Conservation (phyloP, 1,284 basidiomycete genomes). For the Stygiomarasmius scandens region DNA sequence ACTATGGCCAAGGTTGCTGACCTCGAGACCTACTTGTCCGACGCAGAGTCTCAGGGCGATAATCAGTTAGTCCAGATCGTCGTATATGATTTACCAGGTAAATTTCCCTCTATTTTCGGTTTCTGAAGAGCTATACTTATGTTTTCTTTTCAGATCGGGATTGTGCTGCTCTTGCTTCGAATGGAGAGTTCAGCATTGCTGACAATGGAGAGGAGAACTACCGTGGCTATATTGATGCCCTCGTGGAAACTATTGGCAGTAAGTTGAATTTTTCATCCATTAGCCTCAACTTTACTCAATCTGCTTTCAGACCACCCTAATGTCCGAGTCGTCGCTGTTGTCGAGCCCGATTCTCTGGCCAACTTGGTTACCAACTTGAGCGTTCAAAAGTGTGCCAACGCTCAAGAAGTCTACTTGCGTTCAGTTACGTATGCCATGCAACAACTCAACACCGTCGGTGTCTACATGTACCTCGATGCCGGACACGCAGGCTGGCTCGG, state of each 20-base stretch:
- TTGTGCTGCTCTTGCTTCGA: slow-evolving; percentile 65
- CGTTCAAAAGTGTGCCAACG: slow-evolving; percentile 56
- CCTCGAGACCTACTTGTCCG: slow-evolving; percentile 57
- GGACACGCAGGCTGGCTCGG: slow-evolving; percentile 72
- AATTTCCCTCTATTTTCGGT: no score
- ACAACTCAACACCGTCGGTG: slow-evolving; percentile 56
- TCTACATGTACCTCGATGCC: slow-evolving; percentile 65
- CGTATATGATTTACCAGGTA: slow-evolving; percentile 64
- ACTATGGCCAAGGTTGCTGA: slow-evolving; percentile 51
- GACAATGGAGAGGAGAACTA: slow-evolving; percentile 60
- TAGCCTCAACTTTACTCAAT: not conserved
- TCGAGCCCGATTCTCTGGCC: slow-evolving; percentile 67
- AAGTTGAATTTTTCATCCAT: slow-evolving; percentile 23
- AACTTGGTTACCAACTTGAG: slow-evolving; percentile 66
- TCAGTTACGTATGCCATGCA: slow-evolving; percentile 38
- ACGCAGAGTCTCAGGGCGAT: slow-evolving; percentile 48
- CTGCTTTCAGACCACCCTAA: slow-evolving; percentile 50
- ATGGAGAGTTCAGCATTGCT: slow-evolving; percentile 64
- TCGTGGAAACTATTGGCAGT: slow-evolving; percentile 60
- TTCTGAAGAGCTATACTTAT: no score
- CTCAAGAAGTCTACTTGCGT: slow-evolving; percentile 51
- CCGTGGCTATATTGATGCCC: slow-evolving; percentile 60
- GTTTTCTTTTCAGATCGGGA: no score
- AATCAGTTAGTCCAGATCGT: slow-evolving; percentile 64
- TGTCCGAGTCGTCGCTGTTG: slow-evolving; percentile 63